A percentile compares a stretch with the other conserved stretches of the same genome.
These are phyloP conservation scores for Hapsidospora chrysogenum DNA, from an alignment of 495 filamentous ascomycete species.

Conservation along the genomic window DNA sequence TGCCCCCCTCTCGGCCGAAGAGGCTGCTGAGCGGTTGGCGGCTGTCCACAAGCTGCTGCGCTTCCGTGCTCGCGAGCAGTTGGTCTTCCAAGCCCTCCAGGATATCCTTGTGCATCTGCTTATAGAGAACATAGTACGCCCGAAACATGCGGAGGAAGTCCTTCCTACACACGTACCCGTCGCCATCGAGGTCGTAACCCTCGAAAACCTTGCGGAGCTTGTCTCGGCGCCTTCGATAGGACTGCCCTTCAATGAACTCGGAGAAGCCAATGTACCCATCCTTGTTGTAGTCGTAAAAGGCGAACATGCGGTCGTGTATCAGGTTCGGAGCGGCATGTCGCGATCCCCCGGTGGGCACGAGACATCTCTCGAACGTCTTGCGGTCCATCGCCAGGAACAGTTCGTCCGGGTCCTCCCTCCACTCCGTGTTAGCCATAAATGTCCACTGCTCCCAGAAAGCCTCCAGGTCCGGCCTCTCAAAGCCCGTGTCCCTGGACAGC, in stretches of 20 bases:
- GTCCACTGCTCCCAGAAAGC: conserved; percentile 94
- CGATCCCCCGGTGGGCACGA: conserved; percentile 66
- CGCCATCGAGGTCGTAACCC: conserved; percentile 79
- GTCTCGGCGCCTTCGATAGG: conserved; percentile 64
- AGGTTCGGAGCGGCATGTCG: conserved; percentile 67
- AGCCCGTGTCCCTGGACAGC: conserved; percentile 53
- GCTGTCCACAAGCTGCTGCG: conserved; percentile 54
- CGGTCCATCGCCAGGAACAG: conserved; percentile 74
- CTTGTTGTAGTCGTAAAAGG: conserved; percentile 82
- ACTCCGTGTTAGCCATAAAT: conserved; percentile 74
- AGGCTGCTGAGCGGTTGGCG: conserved; percentile 67
- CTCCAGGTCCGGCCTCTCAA: conserved; percentile 71
- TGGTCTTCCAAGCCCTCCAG: conserved; percentile 70
- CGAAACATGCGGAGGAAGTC: conserved; percentile 88
- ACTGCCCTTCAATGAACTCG: conserved; percentile 76
- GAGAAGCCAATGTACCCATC: conserved; percentile 87
- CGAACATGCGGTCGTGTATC: conserved; percentile 89
- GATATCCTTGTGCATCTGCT: conserved; percentile 71
- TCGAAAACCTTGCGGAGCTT: conserved; percentile 62
- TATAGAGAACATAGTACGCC: conserved; percentile 73
- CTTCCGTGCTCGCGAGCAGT: conserved; percentile 50
- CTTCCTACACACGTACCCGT: conserved; percentile 72
- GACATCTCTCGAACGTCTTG: conserved; percentile 76
- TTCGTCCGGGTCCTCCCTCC: conserved; percentile 63
- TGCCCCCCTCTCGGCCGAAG: conserved; percentile 41